Base-by-base conservation (phyloP, 805 yeast species). In the Wickerhamomyces bisporus region DNA sequence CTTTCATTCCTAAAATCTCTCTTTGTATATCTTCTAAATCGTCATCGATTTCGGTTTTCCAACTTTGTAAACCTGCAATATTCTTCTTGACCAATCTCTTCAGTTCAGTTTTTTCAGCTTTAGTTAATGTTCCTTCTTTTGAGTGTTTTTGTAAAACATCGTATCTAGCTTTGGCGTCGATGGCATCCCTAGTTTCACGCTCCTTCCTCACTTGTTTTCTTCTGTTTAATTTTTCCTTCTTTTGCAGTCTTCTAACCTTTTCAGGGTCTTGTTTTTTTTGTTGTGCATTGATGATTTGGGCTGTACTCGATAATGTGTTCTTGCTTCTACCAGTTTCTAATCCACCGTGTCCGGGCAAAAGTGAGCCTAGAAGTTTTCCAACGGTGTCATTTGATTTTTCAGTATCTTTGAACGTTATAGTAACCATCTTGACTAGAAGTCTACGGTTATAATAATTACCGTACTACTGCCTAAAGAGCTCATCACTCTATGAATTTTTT, bases 1-100 rank as follows among this genome's bases (percentile, higher is more conserved):
- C 67, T 39, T 71, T 70, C 57, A 78, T 63, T 6, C 48, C 48
- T n/a, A 73, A 30, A 11, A 76, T 66, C 21, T 64, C 64, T 2
- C 55, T 44, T 41, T 75, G 75, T 12, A 73, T 40, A 6, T 66
- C 67, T 6, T 52, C 38, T 18, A 75, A 42, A 26, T 73, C 78
- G n/a, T 61, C 65, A 6, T 60, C 62, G 16, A 58, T 57, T 18
- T 65, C 64, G 17, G 53, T 35, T 32, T 63, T 69, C 71, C 75
- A 70, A 14, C 70, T 64, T 40, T 61, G 61, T 11, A 72, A 41
- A 20, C 52, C 57, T 8, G 55, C 48, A 4, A 68, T 54, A 42
- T 73, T 72, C 34, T 50, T 60, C 17, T 58, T 60, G 1, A 66
- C 52, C 5, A 65, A 42, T 35, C 47, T 52, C 37, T 64, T 62